Evolutionary conservation across 2,329 filamentous ascomycete species (phyloP), one percentile per base, ranked within the genome.

Genomic region (Escovopsis sp.): DNA sequence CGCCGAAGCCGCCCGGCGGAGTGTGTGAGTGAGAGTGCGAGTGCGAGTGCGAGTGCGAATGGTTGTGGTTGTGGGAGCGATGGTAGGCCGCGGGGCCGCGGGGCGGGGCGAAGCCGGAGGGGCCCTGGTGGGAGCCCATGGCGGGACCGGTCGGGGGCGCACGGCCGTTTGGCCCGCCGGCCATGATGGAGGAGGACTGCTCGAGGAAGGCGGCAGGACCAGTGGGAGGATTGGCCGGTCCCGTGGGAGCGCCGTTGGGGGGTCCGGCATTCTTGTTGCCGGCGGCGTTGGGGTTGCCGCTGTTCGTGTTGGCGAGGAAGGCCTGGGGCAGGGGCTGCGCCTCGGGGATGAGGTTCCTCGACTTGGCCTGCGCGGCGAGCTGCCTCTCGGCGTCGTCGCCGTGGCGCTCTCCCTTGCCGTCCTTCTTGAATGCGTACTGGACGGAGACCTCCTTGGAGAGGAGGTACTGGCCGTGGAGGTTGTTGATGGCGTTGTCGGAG

Each of bases 401-500:
- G 54, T 98, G 90, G 39, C 90, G 70, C 62, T 96, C 88, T 48
- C 88, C 88, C 62, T 94, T 94, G 46, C 90, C 90, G 51, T 98
- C 90, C 61, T 96, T 96, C 69, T 98, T 98, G 71, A 94, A 96
- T 27, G 90, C 90, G 57, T 96, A 98, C 59, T 96, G 88, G 31
- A 98, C 90, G 3, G 81, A 83, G 48, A 96, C 80, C 57, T 94
- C 83, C 63, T 94, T 94, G 66, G 90, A 94, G 68, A 93, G 87
- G 41, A 98, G 74, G 58, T 90, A 96, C 62, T 96, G 87, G 35
- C 85, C 85, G 55, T 94, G 82, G 80, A 98, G 87, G 55, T 88
- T 90, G 45, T 77, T 71, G 43, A 93, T 84, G 29, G 90, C 87
- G 42, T 84, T 79, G 51, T 98, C 90, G 10, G 85, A 90, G 47